These are phyloP conservation scores for Dimargaris xerosporica DNA, from an alignment of 192 early-diverging fungal genomes.

Conservation along the genomic window DNA sequence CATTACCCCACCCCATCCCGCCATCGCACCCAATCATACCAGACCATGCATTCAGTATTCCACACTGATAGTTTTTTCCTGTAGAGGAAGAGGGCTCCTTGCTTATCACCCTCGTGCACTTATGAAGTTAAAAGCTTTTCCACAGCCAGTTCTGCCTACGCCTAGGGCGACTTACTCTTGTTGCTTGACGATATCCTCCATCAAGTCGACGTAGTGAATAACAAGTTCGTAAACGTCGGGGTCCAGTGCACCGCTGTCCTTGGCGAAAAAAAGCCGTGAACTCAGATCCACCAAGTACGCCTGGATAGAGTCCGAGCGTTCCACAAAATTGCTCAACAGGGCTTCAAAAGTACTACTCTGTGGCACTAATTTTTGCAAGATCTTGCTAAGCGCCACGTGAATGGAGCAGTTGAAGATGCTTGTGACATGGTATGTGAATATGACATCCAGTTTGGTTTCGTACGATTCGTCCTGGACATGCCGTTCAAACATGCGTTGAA, in stretches of 20 bases:
- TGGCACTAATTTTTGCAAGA: slow-evolving; percentile 1
- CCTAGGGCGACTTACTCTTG: background rate
- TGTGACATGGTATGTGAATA: slow-evolving; percentile 9
- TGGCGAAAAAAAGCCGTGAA: slow-evolving; percentile 7
- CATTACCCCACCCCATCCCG: too few relatives aligned
- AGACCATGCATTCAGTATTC: background rate
- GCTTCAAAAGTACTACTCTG: slow-evolving; percentile 1
- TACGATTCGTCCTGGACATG: slow-evolving; percentile 5
- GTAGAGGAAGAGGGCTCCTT: background rate
- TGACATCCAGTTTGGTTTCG: background rate
- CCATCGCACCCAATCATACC: too few relatives aligned
- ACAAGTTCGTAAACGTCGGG: slow-evolving; percentile 7
- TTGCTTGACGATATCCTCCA: slow-evolving; percentile 3
- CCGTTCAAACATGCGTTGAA: slow-evolving; percentile 10
- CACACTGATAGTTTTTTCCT: background rate
- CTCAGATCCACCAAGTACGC: slow-evolving; percentile 4
- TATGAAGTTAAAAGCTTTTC: background rate
- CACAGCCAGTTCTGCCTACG: background rate
- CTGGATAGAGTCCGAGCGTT: slow-evolving; percentile 2
- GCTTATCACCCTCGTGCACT: background rate
- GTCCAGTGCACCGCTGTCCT: slow-evolving; percentile 6
- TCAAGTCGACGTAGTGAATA: slow-evolving; percentile 5
- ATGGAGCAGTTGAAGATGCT: slow-evolving; percentile 7
- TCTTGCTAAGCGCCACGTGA: slow-evolving; percentile 7
- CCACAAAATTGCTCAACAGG: slow-evolving; percentile 7